A percentile compares a stretch with the other conserved stretches of the same genome.
Conservation (phyloP, 1,284 basidiomycete genomes). For the Rhodofomes roseus region DNA sequence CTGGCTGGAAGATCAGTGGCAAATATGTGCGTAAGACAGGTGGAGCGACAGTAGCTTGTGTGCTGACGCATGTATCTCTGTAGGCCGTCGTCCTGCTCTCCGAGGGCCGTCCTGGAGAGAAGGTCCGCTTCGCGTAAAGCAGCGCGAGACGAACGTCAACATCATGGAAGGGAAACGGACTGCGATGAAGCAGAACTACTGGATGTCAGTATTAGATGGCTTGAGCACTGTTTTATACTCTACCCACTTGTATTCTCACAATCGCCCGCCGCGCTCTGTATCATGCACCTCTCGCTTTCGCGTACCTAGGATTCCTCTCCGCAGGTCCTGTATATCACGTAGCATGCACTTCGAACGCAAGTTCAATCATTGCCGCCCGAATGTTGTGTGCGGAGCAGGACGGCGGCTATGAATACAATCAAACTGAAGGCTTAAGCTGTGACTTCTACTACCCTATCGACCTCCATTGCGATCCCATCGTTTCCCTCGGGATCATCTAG, state of each 20-base stretch:
- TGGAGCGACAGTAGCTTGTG: too few species aligned
- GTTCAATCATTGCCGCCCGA: neutral
- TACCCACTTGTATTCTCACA: neutral
- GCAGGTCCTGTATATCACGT: neutral
- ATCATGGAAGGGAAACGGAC: neutral
- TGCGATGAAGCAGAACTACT: neutral
- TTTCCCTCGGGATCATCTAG: slow-evolving; percentile 32
- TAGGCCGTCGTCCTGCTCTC: slow-evolving; percentile 85
- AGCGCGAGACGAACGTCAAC: neutral
- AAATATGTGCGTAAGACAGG: slow-evolving; percentile 71
- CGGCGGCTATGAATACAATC: neutral
- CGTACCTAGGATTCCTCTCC: neutral
- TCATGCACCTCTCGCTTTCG: neutral
- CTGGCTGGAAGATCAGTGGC: slow-evolving; percentile 96
- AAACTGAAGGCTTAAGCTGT: slow-evolving; percentile 9
- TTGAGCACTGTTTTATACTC: too few species aligned
- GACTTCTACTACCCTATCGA: slow-evolving; percentile 19
- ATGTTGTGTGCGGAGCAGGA: neutral
- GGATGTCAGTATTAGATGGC: neutral
- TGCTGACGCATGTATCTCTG: neutral
- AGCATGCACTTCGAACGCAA: neutral
- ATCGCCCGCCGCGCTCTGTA: slow-evolving; percentile 1
- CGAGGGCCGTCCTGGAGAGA: slow-evolving; percentile 81
- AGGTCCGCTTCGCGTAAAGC: slow-evolving; percentile 65
- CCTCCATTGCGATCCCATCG: slow-evolving; percentile 40